A percentile compares a stretch with the other conserved stretches of the same genome.
Conservation (phyloP, 345 rosid species). For the Limnanthes douglasii region DNA sequence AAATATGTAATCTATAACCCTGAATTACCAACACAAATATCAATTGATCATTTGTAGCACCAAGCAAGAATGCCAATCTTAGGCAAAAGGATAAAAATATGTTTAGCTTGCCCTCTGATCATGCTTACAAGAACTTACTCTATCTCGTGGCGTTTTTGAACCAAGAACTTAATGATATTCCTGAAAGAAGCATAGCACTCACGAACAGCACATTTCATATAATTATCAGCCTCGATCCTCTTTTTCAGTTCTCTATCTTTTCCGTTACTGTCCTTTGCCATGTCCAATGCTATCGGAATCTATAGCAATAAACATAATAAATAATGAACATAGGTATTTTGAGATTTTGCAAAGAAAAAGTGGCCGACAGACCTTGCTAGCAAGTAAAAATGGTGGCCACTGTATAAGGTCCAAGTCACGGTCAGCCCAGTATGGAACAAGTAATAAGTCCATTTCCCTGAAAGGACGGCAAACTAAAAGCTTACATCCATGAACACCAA, state of each 20-base stretch:
- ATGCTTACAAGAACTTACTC: constrained; percentile 28
- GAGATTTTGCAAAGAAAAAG: constrained; percentile 3
- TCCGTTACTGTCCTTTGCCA: constrained; percentile 96
- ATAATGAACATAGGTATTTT: constrained; percentile 6
- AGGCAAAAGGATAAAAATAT: not conserved
- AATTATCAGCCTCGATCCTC: constrained; percentile 54
- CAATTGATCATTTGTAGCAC: not conserved
- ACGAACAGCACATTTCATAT: constrained; percentile 86
- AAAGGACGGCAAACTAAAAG: constrained; percentile 4
- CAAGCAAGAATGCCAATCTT: constrained; percentile 3
- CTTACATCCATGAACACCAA: not conserved
- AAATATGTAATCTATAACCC: constrained; percentile 63
- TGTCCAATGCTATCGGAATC: constrained; percentile 98
- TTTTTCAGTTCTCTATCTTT: constrained; percentile 84
- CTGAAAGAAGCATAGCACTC: constrained; percentile 95
- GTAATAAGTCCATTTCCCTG: constrained; percentile 96
- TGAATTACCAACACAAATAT: constrained; percentile 15
- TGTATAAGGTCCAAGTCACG: constrained; percentile 77
- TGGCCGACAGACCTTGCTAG: constrained; percentile 72
- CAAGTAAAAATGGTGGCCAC: constrained; percentile 97
- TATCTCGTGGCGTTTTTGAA: constrained; percentile 56
- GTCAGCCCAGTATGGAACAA: constrained; percentile 99
- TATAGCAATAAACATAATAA: constrained; percentile 12
- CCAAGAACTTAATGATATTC: constrained; percentile 64
- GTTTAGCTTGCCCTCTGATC: not conserved